Base-by-base conservation (phyloP, 2,329 filamentous ascomycete species). In the Epichloe amarillans region DNA sequence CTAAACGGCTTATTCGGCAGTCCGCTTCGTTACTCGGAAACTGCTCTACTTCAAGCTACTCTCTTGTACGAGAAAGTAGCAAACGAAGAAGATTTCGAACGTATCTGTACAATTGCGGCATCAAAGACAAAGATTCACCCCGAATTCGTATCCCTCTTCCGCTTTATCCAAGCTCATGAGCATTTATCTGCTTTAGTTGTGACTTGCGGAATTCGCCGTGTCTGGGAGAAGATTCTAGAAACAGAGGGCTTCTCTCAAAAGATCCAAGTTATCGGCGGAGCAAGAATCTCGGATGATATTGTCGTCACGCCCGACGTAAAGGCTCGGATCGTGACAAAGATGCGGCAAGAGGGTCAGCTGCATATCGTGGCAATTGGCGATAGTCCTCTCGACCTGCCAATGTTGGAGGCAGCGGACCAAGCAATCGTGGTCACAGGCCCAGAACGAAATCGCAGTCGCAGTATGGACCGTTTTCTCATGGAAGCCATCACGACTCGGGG, bases 351-450 rank as follows among this genome's bases (percentile, higher is more conserved):
- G 0, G 54, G 71, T 40, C 3, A 62, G 0, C 43, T 69, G 69
- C 78, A 43, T 71, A 73, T 82, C 17, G 73, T 66, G 60, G 80
- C 76, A 0, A 79, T 84, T 55, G 79, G 80, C n/a, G 79, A 83
- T 56, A 79, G 79, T 55, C 68, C 68, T 0, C 53, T 82, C 6
- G 81, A 84, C 55, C 39, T 84, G 17, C 61, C 65, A 0, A 84
- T 84, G 80, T 55, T 84, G 12, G 55, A 54, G 2, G 56, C 63
- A 36, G 80, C 80, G 0, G 62, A 83, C 55, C 52, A 72, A 51
- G 74, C 78, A 0, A 59, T 81, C 38, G 68, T 84, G 4, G 70
- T 84, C 0, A 75, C 79, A 3, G 76, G 77, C 1, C 61, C 74
- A 0, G 60, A 73, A 54, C 5, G 54, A 0, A 60, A 46, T 0